Base-by-base conservation (phyloP, 805 yeast genomes). In the Candida anglica region DNA sequence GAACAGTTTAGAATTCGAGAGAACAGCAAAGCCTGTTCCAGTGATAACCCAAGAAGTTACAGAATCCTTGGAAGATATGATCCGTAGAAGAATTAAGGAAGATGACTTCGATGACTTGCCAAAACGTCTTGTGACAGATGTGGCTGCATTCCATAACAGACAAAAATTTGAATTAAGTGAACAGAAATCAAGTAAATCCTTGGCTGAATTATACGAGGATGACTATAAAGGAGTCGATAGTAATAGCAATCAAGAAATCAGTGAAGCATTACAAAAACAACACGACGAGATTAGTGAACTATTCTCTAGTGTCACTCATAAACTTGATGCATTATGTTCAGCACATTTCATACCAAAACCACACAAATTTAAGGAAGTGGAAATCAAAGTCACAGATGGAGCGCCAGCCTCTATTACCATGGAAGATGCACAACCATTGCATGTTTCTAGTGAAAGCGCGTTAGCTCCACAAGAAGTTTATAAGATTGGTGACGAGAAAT, bases 381-480 rank as follows among this genome's bases (percentile, higher is more conserved):
- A 85, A 38, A 80, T 93, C 52, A 86, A 83, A 54, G 86, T 88
- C 24, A 54, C 51, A 21, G 69, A 63, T 37, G 50, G 47, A 24
- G 83, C 89, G 37, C 71, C 85, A 0, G 81, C 95, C 4, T 74
- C 95, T 2, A 81, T 93, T 32, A 53, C 81, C 2, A 86, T 91
- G 95, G 98, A 91, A 62, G 98, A 93, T 52, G 93, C 96, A 1
- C 97, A 88, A 63, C 98, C 98, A 32, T 69, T 86, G 38, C 80
- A 88, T 23, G 70, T 85, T 63, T 77, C 93, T 2, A 65, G 75
- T 21, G 86, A 81, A 15, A 66, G 81, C 10, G 75, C 84, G 31
- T 70, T 93, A 48, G 98, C 98, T 2, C 98, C 98, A 25, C 98
- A 91, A 64, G 98, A 91, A 61, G 71, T 93, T 6, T 93, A 81